phyloP scores from a whole-genome alignment of 169 alveolate species.

The Sarcocystis neurona region DNA sequence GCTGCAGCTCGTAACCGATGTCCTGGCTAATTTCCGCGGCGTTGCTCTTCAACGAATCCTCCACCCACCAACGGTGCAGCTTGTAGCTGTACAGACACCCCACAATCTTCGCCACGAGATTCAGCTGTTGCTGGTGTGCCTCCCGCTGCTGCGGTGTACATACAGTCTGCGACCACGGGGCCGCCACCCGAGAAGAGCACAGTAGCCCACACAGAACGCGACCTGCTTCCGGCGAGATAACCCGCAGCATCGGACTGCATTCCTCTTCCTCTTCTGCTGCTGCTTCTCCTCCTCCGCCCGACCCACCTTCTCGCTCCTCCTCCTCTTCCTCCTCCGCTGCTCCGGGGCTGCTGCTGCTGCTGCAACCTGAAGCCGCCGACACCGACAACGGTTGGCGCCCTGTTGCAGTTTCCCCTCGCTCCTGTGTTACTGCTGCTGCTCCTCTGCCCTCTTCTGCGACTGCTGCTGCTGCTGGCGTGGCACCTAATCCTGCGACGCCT shows the following conservation, averaged over 20 bases:
- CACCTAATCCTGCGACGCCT: too few species aligned
- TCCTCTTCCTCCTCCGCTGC: background rate
- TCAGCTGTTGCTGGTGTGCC: slow-evolving; percentile 52
- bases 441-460: background rate
- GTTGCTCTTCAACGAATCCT: slow-evolving; percentile 31
- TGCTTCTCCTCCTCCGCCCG: background rate
- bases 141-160: slow-evolving; percentile 36
- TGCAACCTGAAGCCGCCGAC: background rate
- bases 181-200: slow-evolving; percentile 39
- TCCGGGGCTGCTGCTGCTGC: background rate
- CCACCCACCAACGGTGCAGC: slow-evolving; percentile 52
- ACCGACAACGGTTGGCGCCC: background rate
- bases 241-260: slow-evolving; percentile 24
- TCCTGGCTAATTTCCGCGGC: background rate
- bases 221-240: slow-evolving; percentile 24
- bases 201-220: slow-evolving; percentile 17
- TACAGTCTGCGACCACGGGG: slow-evolving; percentile 21
- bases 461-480: too few species aligned
- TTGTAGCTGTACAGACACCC: slow-evolving; percentile 45
- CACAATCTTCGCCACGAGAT: slow-evolving; percentile 19
- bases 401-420: too few species aligned
- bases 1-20: background rate
- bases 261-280: slow-evolving; percentile 6
- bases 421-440: slow-evolving; percentile 39
- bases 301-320: background rate